These are phyloP conservation scores for Phyllosticta paracitricarpa DNA, from an alignment of 2,329 filamentous ascomycete species.

Conservation along the genomic window DNA sequence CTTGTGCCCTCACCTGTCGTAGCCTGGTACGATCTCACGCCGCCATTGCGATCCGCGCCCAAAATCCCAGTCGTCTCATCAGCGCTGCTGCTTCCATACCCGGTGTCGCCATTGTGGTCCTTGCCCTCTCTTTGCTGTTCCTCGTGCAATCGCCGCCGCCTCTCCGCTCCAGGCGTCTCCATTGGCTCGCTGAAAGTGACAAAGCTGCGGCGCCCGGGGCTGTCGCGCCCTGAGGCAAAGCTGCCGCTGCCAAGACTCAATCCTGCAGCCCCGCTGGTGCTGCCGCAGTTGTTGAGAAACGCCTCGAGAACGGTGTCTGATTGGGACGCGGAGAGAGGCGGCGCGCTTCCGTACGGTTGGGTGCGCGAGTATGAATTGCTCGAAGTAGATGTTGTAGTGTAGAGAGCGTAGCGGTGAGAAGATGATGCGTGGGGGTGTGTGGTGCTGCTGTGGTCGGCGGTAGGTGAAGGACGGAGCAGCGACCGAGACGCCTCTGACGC, in stretches of 20 bases:
- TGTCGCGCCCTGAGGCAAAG: not conserved
- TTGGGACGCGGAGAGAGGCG: not conserved
- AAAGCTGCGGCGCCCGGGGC: not conserved
- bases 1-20: not conserved
- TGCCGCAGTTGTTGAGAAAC: not conserved
- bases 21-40: constrained; percentile 1
- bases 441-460: not conserved
- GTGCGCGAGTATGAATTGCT: not conserved
- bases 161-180: not conserved
- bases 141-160: not conserved
- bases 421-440: not conserved
- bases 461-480: not conserved
- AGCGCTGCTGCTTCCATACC: not conserved
- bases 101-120: too few species aligned
- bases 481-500: not conserved
- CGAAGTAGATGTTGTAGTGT: not conserved
- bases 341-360: not conserved
- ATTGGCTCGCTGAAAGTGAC: constrained; percentile 4
- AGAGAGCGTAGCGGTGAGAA: not conserved
- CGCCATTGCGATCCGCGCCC: constrained; percentile 3
- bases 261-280: not conserved
- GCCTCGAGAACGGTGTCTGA: not conserved
- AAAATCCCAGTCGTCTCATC: constrained; percentile 9
- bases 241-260: not conserved
- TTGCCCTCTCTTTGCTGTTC: not conserved